Evolutionary conservation across 176 grass and related monocot species (phyloP).

Genomic region (Oryza glumipatula): DNA sequence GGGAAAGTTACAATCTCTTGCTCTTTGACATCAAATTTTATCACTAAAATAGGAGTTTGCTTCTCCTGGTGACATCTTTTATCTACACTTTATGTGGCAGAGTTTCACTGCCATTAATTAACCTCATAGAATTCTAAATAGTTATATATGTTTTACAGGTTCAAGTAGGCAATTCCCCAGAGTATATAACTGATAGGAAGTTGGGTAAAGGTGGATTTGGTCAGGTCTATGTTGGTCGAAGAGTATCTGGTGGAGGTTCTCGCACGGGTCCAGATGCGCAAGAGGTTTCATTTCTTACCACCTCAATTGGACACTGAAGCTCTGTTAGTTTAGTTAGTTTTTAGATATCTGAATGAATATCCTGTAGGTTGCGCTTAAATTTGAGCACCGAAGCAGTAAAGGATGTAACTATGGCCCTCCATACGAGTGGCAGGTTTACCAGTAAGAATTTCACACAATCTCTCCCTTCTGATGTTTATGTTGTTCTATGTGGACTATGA

Average conservation of each 20-base stretch:
- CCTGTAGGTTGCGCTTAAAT: conserved; percentile 81
- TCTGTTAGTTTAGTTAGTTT: background rate
- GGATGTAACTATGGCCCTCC: conserved; percentile 82
- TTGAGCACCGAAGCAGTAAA: conserved; percentile 88
- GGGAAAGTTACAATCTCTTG: conserved; percentile 9
- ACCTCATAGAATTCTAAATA: conserved; percentile 4
- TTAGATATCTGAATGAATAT: conserved; percentile 20
- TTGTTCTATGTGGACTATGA: conserved; percentile 34
- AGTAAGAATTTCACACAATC: conserved; percentile 46
- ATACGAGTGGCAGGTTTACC: conserved; percentile 93
- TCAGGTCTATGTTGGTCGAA: conserved; percentile 90
- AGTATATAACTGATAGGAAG: conserved; percentile 79
- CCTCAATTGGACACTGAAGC: conserved; percentile 18
- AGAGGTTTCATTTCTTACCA: conserved; percentile 61
- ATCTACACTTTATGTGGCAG: background rate
- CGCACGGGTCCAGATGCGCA: conserved; percentile 77
- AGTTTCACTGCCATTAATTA: conserved; percentile 10
- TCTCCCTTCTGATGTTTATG: background rate
- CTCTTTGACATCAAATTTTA: background rate
- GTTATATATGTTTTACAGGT: conserved; percentile 51
- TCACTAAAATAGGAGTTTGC: background rate
- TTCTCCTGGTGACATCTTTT: background rate
- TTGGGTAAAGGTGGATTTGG: conserved; percentile 97
- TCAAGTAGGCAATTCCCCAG: conserved; percentile 90
- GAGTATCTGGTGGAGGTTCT: conserved; percentile 75